Base-by-base conservation (phyloP, 169 alveolate species). In the Plasmodium gonderi region DNA sequence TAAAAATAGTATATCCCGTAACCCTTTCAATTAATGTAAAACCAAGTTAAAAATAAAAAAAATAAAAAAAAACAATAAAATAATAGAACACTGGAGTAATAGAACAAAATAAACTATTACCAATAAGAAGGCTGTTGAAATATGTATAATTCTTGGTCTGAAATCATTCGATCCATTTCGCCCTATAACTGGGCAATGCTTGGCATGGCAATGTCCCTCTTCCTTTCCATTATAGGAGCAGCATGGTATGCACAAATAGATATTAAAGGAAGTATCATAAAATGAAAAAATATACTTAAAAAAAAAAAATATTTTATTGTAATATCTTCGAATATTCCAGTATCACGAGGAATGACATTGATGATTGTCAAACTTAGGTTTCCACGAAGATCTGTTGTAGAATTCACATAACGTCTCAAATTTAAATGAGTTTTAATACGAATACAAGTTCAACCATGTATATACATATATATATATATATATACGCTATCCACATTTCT, bases 161-260 rank as follows among this genome's bases (percentile, higher is more conserved):
- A 89, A 51, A 79, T 95, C 33, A 79, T 95, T 31, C 80, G 94
- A 68, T 81, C 85, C 65, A 92, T 93, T 33, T 91, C 97, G 14
- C 97, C 97, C 36, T 69, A 91, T 60, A 94, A 93, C 80, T 95
- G 97, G 97, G 99, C 98, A 33, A 95, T 97, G 95, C 79, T 97
- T 33, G 99, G 99, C 31, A 96, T 98, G 44, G 99, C 98, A 0
- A 82, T 97, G 40, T 97, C 99, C 14, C 96, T 98, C 47, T 98
- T 98, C 45, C 96, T 98, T 31, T 98, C 99, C 7, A 98, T 98
- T 47, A 94, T 97, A 17, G 99, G 99, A 64, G 99, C 99, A 36
- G 99, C 99, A 40, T 98, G 99, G 99, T 95, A 60, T 14, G 11
- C 72, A 60, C 72, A 60, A 60, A 20, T n/a, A n/a, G n/a, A n/a